phyloP scores from a whole-genome alignment of 2,329 filamentous ascomycete genomes.

The Cercospora sp. region DNA sequence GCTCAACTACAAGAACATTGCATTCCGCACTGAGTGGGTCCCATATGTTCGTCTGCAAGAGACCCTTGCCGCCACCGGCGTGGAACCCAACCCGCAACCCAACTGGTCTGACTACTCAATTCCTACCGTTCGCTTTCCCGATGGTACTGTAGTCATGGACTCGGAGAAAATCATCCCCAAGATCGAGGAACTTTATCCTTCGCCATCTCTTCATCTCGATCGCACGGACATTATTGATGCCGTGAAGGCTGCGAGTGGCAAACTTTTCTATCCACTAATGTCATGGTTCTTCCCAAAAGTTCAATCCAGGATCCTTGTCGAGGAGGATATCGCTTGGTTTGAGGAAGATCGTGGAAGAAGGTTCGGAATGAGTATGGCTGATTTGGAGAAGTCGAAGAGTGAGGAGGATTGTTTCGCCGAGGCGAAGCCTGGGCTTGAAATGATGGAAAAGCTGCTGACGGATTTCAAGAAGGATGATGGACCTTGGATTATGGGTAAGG shows the following conservation, averaged over 20 bases:
- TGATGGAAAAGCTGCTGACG: slow-evolving; percentile 17
- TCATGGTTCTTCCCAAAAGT: slow-evolving; percentile 1
- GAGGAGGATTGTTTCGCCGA: slow-evolving; percentile 20
- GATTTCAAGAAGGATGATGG: slow-evolving; percentile 26
- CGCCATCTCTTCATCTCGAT: slow-evolving; percentile 8
- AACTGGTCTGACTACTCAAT: slow-evolving; percentile 12
- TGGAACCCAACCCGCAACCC: slow-evolving; percentile 1
- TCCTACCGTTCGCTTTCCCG: slow-evolving; percentile 3
- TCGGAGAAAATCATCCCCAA: slow-evolving; percentile 12
- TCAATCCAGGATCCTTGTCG: slow-evolving; percentile 19
- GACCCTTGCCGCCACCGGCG: slow-evolving; percentile 12
- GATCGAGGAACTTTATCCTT: slow-evolving; percentile 12
- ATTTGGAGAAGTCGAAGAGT: slow-evolving; percentile 31
- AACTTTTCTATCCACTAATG: background rate
- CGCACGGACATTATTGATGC: background rate
- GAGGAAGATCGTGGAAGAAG: slow-evolving; percentile 6
- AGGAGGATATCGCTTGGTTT: slow-evolving; percentile 32
- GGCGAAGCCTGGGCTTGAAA: slow-evolving; percentile 16
- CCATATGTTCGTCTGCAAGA: slow-evolving; percentile 14
- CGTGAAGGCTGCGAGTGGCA: background rate
- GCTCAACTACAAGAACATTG: slow-evolving; percentile 16
- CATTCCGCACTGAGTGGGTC: slow-evolving; percentile 16
- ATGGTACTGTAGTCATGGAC: slow-evolving; percentile 14
- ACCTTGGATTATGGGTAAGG: slow-evolving; percentile 25
- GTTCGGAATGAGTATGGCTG: slow-evolving; percentile 24